Conservation (phyloP, 225 moss, liverwort and hornwort species). For the Neckera pumila region DNA sequence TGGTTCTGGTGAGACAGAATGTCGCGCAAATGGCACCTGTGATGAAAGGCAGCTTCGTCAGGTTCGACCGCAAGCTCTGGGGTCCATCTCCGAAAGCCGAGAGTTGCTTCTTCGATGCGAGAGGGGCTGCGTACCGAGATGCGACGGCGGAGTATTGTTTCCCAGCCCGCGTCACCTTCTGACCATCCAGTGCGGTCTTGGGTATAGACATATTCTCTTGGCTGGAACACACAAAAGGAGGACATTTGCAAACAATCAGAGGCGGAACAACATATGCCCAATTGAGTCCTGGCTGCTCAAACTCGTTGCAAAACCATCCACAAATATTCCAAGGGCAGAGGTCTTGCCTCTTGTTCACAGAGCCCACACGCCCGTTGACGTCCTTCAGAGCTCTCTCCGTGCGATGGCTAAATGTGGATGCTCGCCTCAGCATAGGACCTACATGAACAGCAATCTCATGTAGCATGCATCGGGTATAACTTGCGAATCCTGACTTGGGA, state of each 20-base stretch:
- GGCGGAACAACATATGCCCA: too few species aligned
- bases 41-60: constrained; percentile 35
- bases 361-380: constrained; percentile 21
- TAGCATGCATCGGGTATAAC: background rate
- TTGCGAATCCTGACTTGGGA: background rate
- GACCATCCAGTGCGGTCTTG: background rate
- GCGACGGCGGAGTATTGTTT: constrained; percentile 39
- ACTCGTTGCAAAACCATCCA: background rate
- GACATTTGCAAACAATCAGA: background rate
- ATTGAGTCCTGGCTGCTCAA: background rate
- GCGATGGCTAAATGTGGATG: constrained; percentile 36
- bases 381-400: constrained; percentile 45
- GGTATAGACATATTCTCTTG: constrained; percentile 12
- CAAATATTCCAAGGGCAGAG: background rate
- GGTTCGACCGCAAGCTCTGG: background rate
- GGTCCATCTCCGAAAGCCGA: background rate
- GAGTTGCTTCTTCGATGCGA: constrained; percentile 18
- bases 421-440: constrained; percentile 36
- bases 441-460: background rate
- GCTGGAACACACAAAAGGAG: background rate
- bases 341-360: constrained; percentile 24
- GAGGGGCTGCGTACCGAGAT: constrained; percentile 35
- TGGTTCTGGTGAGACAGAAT: background rate
- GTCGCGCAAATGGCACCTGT: background rate
- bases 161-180: constrained; percentile 9